A percentile compares a stretch with the other conserved stretches of the same genome.
Conservation (phyloP, 768 basidiomycete genomes). For the Lentinula sp. region DNA sequence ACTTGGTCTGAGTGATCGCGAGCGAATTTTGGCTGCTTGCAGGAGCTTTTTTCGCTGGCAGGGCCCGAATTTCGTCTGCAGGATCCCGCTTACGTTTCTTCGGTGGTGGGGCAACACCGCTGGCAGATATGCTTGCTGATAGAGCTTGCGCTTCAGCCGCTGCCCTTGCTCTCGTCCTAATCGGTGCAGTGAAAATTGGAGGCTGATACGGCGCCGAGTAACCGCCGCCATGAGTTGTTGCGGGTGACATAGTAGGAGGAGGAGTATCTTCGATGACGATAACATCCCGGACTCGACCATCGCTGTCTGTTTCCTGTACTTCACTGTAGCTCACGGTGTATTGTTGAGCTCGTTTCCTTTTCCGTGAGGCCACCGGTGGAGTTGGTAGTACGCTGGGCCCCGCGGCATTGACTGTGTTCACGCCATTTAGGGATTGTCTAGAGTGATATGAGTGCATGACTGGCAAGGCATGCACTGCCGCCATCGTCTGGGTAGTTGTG, state of each 20-base stretch:
- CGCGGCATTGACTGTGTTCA: slow-evolving; percentile 31
- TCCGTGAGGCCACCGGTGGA: slow-evolving; percentile 67
- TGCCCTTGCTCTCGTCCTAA: slow-evolving; percentile 79
- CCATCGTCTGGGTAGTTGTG: slow-evolving; percentile 53
- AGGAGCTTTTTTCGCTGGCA: slow-evolving; percentile 56
- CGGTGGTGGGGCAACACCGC: slow-evolving; percentile 59
- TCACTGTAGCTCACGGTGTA: slow-evolving; percentile 84
- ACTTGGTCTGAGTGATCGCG: slow-evolving; percentile 45
- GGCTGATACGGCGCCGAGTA: slow-evolving; percentile 81
- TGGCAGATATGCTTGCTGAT: slow-evolving; percentile 62
- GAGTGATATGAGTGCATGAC: slow-evolving; percentile 51
- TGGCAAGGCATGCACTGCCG: slow-evolving; percentile 64
- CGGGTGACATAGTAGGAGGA: slow-evolving; percentile 74
- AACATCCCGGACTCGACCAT: slow-evolving; percentile 75
- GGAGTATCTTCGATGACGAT: slow-evolving; percentile 94
- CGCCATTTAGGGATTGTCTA: slow-evolving; percentile 48
- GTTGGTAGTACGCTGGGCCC: slow-evolving; percentile 66
- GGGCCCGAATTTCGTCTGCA: slow-evolving; percentile 67
- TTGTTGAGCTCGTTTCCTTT: slow-evolving; percentile 78
- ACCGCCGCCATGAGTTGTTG: slow-evolving; percentile 63
- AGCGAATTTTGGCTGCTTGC: slow-evolving; percentile 45
- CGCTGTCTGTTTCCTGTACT: slow-evolving; percentile 78
- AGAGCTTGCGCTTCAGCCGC: slow-evolving; percentile 81
- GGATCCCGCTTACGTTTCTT: slow-evolving; percentile 84
- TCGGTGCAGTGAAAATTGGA: slow-evolving; percentile 66